Percentiles rank a stretch among this genome's conserved stretches.
These are phyloP conservation scores for Oryza officinalis DNA, from an alignment of 176 grass and related monocot genomes.

Conservation along the genomic window DNA sequence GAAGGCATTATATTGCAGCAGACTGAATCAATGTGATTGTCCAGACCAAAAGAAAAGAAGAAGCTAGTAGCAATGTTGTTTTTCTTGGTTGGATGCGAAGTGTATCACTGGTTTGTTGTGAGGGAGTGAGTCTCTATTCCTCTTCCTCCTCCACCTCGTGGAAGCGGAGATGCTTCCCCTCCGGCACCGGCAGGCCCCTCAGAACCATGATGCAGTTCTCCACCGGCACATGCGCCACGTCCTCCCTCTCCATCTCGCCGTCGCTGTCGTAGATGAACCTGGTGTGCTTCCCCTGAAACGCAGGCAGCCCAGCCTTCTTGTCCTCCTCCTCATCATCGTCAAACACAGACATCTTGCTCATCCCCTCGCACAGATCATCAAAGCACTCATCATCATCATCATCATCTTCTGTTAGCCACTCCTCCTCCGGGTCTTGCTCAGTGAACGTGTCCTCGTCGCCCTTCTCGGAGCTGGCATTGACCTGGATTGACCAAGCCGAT, in stretches of 20 bases:
- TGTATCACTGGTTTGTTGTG: conserved; percentile 14
- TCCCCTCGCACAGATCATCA: conserved; percentile 61
- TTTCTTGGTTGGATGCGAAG: conserved; percentile 12
- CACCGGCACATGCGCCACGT: conserved; percentile 21
- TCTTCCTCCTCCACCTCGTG: conserved; percentile 56
- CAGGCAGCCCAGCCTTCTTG: conserved; percentile 34
- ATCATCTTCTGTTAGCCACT: conserved; percentile 23
- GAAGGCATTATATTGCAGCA: not conserved
- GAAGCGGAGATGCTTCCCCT: conserved; percentile 83
- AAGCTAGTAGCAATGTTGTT: too few relatives aligned
- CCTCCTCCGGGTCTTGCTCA: conserved; percentile 35
- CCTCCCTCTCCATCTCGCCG: conserved; percentile 65
- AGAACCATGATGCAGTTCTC: conserved; percentile 15
- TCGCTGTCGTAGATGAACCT: conserved; percentile 84
- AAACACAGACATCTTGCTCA: conserved; percentile 63
- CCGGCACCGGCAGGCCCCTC: conserved; percentile 53
- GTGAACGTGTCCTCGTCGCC: conserved; percentile 40
- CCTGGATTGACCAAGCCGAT: conserved; percentile 72
- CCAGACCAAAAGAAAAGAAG: conserved; percentile 32
- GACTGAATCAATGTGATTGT: not conserved
- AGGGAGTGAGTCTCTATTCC: conserved; percentile 32
- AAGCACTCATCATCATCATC: conserved; percentile 34
- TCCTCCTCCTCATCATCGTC: conserved; percentile 29
- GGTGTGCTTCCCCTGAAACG: conserved; percentile 68
- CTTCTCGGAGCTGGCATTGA: conserved; percentile 60